A percentile compares a stretch with the other conserved stretches of the same genome.
These are phyloP conservation scores for Saksenaea vasiformis DNA, from an alignment of 371 early-diverging fungal genomes.

Conservation along the genomic window DNA sequence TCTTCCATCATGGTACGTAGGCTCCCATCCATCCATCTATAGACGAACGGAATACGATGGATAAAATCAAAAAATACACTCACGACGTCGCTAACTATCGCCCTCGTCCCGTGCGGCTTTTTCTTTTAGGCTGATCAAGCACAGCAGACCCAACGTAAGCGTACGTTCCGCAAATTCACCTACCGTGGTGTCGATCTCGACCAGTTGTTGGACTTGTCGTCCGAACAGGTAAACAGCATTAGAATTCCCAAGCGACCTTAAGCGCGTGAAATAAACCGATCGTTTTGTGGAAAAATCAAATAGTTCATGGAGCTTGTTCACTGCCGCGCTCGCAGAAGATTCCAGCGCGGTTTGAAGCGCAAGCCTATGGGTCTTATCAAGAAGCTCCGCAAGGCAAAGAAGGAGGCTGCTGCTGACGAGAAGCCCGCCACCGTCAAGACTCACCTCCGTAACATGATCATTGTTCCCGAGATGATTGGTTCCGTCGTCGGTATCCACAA, in stretches of 20 bases:
- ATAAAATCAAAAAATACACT: neutral
- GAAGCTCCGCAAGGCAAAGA: slow-evolving; percentile 96
- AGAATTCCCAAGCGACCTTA: neutral
- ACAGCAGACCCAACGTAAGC: slow-evolving; percentile 67
- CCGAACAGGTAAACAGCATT: slow-evolving; percentile 70
- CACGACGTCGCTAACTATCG: neutral
- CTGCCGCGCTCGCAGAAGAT: slow-evolving; percentile 94
- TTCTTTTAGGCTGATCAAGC: slow-evolving; percentile 50
- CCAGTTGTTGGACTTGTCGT: slow-evolving; percentile 85
- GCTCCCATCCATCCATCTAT: neutral
- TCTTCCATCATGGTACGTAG: slow-evolving; percentile 1
- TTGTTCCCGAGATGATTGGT: slow-evolving; percentile 99
- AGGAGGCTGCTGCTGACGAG: slow-evolving; percentile 83
- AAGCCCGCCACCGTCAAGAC: slow-evolving; percentile 99
- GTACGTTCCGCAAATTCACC: slow-evolving; percentile 96
- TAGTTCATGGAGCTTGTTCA: slow-evolving; percentile 94
- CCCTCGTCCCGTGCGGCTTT: neutral
- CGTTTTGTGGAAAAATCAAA: neutral
- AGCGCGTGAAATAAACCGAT: neutral
- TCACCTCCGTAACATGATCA: slow-evolving; percentile 99
- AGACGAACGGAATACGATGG: neutral
- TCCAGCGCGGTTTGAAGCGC: slow-evolving; percentile 96
- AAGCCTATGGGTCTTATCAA: slow-evolving; percentile 96
- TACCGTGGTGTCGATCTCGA: slow-evolving; percentile 96
- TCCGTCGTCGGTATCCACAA: slow-evolving; percentile 98